Percentiles rank a stretch among this genome's conserved stretches.
phyloP scores from a whole-genome alignment of 164 flowering plant species.

The Sedum album region DNA sequence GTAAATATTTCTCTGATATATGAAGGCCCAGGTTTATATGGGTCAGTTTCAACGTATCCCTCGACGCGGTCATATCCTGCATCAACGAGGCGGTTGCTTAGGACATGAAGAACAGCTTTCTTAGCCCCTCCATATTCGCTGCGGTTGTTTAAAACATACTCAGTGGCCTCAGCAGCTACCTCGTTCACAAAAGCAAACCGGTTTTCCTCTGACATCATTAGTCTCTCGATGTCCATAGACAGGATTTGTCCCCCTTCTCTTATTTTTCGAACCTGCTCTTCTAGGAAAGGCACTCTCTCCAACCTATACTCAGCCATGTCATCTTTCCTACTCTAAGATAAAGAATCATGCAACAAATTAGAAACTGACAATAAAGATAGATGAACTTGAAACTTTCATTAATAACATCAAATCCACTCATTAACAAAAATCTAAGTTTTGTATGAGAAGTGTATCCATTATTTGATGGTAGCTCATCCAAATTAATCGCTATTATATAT shows the following conservation, averaged over 20 bases:
- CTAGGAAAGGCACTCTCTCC: slow-evolving; percentile 79
- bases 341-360: background rate
- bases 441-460: background rate
- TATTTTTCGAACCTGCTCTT: slow-evolving; percentile 76
- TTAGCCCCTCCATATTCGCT: slow-evolving; percentile 71
- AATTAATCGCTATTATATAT: background rate
- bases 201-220: slow-evolving; percentile 71
- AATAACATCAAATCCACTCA: background rate
- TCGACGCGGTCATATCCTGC: slow-evolving; percentile 68
- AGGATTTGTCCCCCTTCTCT: slow-evolving; percentile 50
- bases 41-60: slow-evolving; percentile 65
- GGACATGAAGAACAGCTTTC: slow-evolving; percentile 83
- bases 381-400: background rate
- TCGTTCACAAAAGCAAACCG: slow-evolving; percentile 80
- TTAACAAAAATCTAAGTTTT: background rate
- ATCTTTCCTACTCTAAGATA: slow-evolving; percentile 60
- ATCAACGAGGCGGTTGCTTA: slow-evolving; percentile 81
- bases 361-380: background rate
- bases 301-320: slow-evolving; percentile 32
- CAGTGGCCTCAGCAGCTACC: slow-evolving; percentile 80
- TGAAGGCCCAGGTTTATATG: slow-evolving; percentile 71
- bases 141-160: slow-evolving; percentile 60
- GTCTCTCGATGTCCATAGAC: slow-evolving; percentile 60
- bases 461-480: background rate
- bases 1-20: slow-evolving; percentile 42